Evolutionary conservation across 83 land plant genomes (phyloP).

Genomic region (Picea mariana): DNA sequence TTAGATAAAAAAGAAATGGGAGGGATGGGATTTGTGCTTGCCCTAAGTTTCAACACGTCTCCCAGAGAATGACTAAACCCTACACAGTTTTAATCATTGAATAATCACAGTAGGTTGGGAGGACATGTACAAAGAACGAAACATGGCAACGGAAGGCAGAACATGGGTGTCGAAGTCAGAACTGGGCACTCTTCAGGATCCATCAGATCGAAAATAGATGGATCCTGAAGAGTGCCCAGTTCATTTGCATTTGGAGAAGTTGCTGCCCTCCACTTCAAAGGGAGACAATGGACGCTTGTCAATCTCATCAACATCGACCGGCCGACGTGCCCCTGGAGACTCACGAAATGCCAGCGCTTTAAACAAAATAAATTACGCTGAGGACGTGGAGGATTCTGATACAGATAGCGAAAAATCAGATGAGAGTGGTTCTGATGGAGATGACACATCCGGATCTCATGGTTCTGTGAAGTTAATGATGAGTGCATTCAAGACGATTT

Average conservation of each 20-base stretch:
- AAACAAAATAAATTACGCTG: constrained; percentile 14
- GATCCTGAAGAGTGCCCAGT: constrained; percentile 35
- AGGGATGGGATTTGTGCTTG: too few relatives aligned
- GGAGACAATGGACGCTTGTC: constrained; percentile 2
- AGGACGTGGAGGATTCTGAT: constrained; percentile 51
- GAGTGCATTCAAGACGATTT: constrained; percentile 69
- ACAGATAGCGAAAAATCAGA: constrained; percentile 91
- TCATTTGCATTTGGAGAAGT: constrained; percentile 37
- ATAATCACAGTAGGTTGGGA: too few relatives aligned
- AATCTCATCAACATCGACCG: background rate
- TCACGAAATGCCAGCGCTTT: background rate
- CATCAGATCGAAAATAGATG: constrained; percentile 29
- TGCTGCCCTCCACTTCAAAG: constrained; percentile 42
- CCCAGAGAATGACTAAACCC: too few relatives aligned
- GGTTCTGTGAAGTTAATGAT: constrained; percentile 93
- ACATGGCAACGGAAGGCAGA: constrained; percentile 9
- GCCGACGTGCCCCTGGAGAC: background rate
- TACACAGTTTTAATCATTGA: too few relatives aligned
- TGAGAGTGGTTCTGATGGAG: constrained; percentile 85
- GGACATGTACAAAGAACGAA: constrained; percentile 8
- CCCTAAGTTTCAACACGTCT: too few relatives aligned
- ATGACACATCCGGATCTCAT: constrained; percentile 87
- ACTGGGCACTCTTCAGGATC: too few relatives aligned
- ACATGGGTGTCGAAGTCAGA: constrained; percentile 23
- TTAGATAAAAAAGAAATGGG: too few relatives aligned